These are phyloP conservation scores for Suhomyces guaymorum DNA, from an alignment of 1,139 yeast species.

Conservation along the genomic window DNA sequence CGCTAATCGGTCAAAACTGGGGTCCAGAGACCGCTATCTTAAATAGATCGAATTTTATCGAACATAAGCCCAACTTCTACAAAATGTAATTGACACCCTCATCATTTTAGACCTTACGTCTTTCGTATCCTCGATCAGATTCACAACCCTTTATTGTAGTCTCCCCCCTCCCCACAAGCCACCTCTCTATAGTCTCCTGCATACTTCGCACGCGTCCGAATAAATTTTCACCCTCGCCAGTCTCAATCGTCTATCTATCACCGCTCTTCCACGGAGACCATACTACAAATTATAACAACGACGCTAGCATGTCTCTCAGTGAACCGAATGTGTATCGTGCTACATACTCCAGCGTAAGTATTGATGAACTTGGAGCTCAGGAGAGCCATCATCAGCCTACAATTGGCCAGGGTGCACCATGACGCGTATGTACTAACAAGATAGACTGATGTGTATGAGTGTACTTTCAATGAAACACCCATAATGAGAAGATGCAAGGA, in stretches of 20 bases:
- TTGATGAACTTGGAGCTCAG: constrained; percentile 17
- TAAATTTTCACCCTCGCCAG: constrained; percentile 13
- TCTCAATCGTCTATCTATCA: constrained; percentile 6
- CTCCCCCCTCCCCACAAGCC: neutral
- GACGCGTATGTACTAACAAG: constrained; percentile 13
- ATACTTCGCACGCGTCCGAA: constrained; percentile 12
- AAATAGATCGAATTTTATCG: too few species aligned
- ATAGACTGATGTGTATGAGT: constrained; percentile 76
- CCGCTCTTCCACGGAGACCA: constrained; percentile 3
- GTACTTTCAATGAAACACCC: constrained; percentile 75
- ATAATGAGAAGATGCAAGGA: constrained; percentile 91
- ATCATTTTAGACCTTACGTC: too few species aligned
- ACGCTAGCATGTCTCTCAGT: constrained; percentile 9
- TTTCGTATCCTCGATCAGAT: too few species aligned
- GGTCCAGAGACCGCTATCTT: too few species aligned
- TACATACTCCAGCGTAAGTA: constrained; percentile 22
- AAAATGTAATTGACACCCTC: too few species aligned
- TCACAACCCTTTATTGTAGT: too few species aligned
- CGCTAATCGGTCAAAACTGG: too few species aligned
- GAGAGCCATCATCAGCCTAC: constrained; percentile 1
- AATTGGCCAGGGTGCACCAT: neutral
- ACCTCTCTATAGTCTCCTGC: constrained; percentile 7
- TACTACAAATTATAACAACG: constrained; percentile 1
- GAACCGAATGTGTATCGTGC: constrained; percentile 22
- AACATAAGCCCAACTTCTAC: neutral